A percentile compares a stretch with the other conserved stretches of the same genome.
Evolutionary conservation across 306 rosid genomes (phyloP).

Genomic region (Nissolia schottii): DNA sequence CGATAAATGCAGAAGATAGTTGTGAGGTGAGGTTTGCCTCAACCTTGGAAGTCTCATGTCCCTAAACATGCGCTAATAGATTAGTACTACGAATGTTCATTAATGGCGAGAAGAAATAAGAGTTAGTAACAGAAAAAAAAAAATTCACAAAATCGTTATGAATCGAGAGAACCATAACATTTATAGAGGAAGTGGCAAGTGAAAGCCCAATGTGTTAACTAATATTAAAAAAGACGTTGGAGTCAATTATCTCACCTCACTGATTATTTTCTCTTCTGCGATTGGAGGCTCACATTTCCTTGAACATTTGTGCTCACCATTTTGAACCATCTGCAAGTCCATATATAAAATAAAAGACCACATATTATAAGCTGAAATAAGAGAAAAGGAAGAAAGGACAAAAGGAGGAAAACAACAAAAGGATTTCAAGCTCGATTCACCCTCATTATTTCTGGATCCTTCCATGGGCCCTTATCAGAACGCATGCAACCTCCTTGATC

Average conservation of each 20-base stretch:
- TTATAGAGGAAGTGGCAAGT: background rate
- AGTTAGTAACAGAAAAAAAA: background rate
- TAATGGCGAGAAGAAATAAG: background rate
- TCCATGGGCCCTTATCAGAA: slow-evolving; percentile 97
- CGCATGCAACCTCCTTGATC: slow-evolving; percentile 92
- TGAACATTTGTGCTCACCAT: slow-evolving; percentile 68
- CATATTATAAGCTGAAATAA: background rate
- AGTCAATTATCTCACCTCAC: slow-evolving; percentile 32
- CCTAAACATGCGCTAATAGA: slow-evolving; percentile 18
- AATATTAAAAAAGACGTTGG: slow-evolving; percentile 20
- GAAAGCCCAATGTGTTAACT: background rate
- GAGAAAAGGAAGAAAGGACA: background rate
- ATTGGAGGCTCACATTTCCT: slow-evolving; percentile 24
- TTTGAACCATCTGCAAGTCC: slow-evolving; percentile 74
- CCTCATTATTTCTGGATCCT: slow-evolving; percentile 54
- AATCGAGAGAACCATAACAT: background rate
- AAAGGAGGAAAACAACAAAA: background rate
- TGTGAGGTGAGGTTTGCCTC: slow-evolving; percentile 14
- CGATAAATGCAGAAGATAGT: slow-evolving; percentile 26
- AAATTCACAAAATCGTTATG: background rate
- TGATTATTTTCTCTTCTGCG: slow-evolving; percentile 40
- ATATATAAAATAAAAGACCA: background rate
- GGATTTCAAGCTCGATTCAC: slow-evolving; percentile 31
- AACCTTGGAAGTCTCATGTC: background rate
- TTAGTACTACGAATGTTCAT: slow-evolving; percentile 7